A percentile compares a stretch with the other conserved stretches of the same genome.
phyloP scores from a whole-genome alignment of 2,329 filamentous ascomycete genomes.

The Xylariaceae sp. region DNA sequence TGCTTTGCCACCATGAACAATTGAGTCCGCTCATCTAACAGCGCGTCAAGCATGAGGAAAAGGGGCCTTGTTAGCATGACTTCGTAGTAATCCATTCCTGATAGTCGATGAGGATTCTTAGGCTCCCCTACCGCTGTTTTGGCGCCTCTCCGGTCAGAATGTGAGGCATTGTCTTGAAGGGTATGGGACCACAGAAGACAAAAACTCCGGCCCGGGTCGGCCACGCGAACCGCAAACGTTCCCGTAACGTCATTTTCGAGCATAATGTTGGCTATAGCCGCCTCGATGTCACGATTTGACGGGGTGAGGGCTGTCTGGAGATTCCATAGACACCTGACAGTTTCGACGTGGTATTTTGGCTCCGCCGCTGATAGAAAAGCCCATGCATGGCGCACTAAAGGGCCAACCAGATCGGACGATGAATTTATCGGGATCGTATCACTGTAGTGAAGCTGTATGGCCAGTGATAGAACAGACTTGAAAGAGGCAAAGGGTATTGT shows the following conservation, averaged over 20 bases:
- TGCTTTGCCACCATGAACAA: slow-evolving; percentile 71
- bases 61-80: slow-evolving; percentile 75
- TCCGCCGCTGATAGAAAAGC: slow-evolving; percentile 71
- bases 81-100: slow-evolving; percentile 60
- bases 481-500: slow-evolving; percentile 51
- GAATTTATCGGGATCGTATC: slow-evolving; percentile 50
- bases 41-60: slow-evolving; percentile 73
- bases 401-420: slow-evolving; percentile 59
- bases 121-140: slow-evolving; percentile 36
- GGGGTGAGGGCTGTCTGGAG: slow-evolving; percentile 69
- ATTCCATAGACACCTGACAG: slow-evolving; percentile 80
- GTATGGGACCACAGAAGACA: slow-evolving; percentile 79
- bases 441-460: slow-evolving; percentile 52
- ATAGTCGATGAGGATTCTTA: slow-evolving; percentile 41
- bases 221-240: slow-evolving; percentile 44
- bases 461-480: slow-evolving; percentile 55
- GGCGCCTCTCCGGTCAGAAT: slow-evolving; percentile 40
- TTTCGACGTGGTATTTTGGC: slow-evolving; percentile 92
- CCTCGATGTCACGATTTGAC: slow-evolving; percentile 71
- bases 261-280: slow-evolving; percentile 67
- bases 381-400: slow-evolving; percentile 73
- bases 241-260: slow-evolving; percentile 49
- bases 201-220: slow-evolving; percentile 66
- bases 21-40: slow-evolving; percentile 69
- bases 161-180: slow-evolving; percentile 53